Base-by-base conservation (phyloP, 345 rosid species). In the Orychophragmus violaceus region DNA sequence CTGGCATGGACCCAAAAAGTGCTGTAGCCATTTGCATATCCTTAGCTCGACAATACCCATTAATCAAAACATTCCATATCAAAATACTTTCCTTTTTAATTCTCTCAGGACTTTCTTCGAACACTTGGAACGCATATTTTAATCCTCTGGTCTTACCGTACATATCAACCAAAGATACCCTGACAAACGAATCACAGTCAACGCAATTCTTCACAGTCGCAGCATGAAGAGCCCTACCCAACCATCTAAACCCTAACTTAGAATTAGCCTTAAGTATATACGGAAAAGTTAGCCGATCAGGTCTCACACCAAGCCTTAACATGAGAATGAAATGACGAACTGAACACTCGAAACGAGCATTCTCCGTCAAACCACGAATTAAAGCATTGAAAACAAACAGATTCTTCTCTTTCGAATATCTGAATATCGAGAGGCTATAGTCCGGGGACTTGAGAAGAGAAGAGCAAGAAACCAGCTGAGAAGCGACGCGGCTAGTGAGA, bases 41-140 rank as follows among this genome's bases (percentile, higher is more conserved):
- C 42, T 79, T 81, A 2, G 21, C 68, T 63, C 79, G 78, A 79
- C 84, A 79, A 45, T 19, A 87, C 60, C 88, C 88, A 58, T 81
- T 78, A 49, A 85, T 80, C 79, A 87, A 39, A 54, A 85, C 87
- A 77, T 87, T 87, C 87, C 87, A 82, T 54, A 85, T 33, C 79
- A 87, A 66, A 52, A 75, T 32, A 66, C 76, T 69, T 62, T 56
- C 77, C 3, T 27, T 32, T 53, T 80, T 70, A n/a, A 74, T 68
- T 54, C 71, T 68, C 0, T 68, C 77, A 42, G 84, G 90, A 75
- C 81, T 83, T 83, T 83, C 84, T 5, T 85, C 90, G 54, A 87
- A 85, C 81, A 82, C 64, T 58, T 82, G 84, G 35, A 44, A 30
- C 1, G 85, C 84, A 10, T 37, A 55, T 5, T 59, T 44, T 29